Percentiles rank a stretch among this genome's conserved stretches.
phyloP scores from a whole-genome alignment of 345 rosid species.

The Bruguiera sexangula region DNA sequence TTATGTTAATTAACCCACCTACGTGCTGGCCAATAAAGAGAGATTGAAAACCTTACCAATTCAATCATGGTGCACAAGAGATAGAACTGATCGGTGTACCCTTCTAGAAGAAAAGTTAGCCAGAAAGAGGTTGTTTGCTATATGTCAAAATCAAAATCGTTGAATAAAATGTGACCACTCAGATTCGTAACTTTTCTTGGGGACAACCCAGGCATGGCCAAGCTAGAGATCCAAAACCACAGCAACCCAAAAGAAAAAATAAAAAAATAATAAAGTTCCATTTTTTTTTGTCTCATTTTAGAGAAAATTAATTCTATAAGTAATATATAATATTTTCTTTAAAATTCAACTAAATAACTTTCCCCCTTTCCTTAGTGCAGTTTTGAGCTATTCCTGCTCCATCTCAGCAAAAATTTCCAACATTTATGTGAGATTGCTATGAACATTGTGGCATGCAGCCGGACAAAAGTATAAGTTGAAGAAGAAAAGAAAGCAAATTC shows the following conservation, averaged over 20 bases:
- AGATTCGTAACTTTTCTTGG: not conserved
- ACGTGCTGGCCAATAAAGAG: not conserved
- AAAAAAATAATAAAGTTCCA: no score
- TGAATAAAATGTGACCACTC: not conserved
- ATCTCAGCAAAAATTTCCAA: no score
- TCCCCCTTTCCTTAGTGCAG: no score
- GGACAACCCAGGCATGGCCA: not conserved
- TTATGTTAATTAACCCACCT: not conserved
- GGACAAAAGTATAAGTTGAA: not conserved
- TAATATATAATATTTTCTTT: no score
- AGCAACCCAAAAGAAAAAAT: no score
- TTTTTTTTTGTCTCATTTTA: no score
- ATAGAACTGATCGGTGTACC: not conserved
- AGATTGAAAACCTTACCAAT: not conserved
- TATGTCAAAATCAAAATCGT: not conserved
- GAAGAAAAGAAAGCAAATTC: not conserved
- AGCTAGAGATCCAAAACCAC: not conserved
- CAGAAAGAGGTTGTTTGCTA: not conserved
- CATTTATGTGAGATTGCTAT: not conserved
- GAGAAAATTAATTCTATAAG: no score
- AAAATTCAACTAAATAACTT: no score
- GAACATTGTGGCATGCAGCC: not conserved
- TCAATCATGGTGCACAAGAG: constrained; percentile 11
- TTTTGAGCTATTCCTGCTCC: no score
- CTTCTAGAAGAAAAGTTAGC: not conserved